Evolutionary conservation across 2,329 filamentous ascomycete species (phyloP), one percentile per base, ranked within the genome.

Genomic region (Alternaria arbusti): DNA sequence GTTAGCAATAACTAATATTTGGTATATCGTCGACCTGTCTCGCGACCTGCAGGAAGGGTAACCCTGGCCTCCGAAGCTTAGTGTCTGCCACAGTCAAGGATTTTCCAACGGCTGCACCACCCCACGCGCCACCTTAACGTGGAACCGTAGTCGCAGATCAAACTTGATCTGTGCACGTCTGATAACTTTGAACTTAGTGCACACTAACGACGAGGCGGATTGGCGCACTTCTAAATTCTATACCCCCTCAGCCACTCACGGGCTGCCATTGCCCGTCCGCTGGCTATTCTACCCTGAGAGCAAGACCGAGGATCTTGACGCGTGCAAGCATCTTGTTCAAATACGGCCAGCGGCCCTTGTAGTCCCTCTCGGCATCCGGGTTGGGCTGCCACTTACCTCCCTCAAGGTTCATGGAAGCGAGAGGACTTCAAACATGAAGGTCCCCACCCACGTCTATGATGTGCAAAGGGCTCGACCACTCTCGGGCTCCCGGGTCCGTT

Each of bases 111-210:
- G 71, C 65, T 59, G 66, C 72, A 69, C 58, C 69, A 68, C 69
- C 70, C 72, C 72, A 75, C 70, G 70, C 67, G 61, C 57, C 66
- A 63, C 62, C 47, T 65, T 63, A 73, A 73, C 72, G 73, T 76
- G 71, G 70, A 71, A 67, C 70, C 72, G 69, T 73, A 68, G 71
- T 66, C 51, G 77, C 68, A 78, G 74, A 78, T 79, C 77, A 71
- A 64, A 51, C 65, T 63, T 64, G 67, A 62, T 55, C 63, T 68
- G 69, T 69, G 64, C 64, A 63, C 61, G 61, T 65, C 58, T 67
- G 68, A 58, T 69, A 65, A 66, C 65, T 67, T 70, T 71, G 64
- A 65, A 32, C 26, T 63, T 71, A 69, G 68, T 61, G 66, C 57
- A 54, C 54, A 55, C 66, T 70, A 69, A 65, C 52, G 44, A 46